A percentile compares a stretch with the other conserved stretches of the same genome.
Evolutionary conservation across 2,329 filamentous ascomycete genomes (phyloP).

Genomic region (Biscogniauxia sp.): DNA sequence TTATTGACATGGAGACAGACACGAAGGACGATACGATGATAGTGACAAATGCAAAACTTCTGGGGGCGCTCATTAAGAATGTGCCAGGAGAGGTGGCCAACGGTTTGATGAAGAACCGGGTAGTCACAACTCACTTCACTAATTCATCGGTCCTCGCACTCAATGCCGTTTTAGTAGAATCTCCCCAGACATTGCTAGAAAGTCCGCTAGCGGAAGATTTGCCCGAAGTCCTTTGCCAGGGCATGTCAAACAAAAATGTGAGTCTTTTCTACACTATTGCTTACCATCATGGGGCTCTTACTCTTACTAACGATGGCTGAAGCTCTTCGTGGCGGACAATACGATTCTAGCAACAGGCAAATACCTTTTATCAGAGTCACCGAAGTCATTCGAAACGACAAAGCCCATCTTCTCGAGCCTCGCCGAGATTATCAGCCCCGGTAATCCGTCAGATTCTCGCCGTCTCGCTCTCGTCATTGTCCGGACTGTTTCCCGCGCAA

Average conservation of each 20-base stretch:
- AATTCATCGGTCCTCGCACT: slow-evolving; percentile 80
- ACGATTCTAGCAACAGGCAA: slow-evolving; percentile 88
- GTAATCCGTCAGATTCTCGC: slow-evolving; percentile 76
- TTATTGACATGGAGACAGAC: slow-evolving; percentile 84
- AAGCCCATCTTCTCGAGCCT: slow-evolving; percentile 80
- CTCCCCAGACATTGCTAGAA: slow-evolving; percentile 66
- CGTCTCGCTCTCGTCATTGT: slow-evolving; percentile 83
- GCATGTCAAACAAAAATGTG: slow-evolving; percentile 74
- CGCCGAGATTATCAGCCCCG: slow-evolving; percentile 71
- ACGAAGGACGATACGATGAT: slow-evolving; percentile 75
- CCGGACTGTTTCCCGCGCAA: slow-evolving; percentile 76
- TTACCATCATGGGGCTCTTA: slow-evolving; percentile 16
- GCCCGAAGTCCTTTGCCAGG: slow-evolving; percentile 73
- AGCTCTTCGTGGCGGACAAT: slow-evolving; percentile 86
- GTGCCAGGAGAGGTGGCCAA: slow-evolving; percentile 70
- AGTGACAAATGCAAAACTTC: slow-evolving; percentile 84
- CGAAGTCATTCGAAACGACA: slow-evolving; percentile 70
- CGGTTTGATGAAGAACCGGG: slow-evolving; percentile 63
- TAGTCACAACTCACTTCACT: slow-evolving; percentile 73
- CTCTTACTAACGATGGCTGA: slow-evolving; percentile 10
- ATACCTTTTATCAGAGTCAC: slow-evolving; percentile 69
- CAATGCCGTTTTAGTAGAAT: slow-evolving; percentile 84
- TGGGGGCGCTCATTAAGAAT: slow-evolving; percentile 87
- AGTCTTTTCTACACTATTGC: slow-evolving; percentile 35
- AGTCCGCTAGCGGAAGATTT: slow-evolving; percentile 69